Evolutionary conservation across 345 rosid genomes (phyloP).

Genomic region (Salix exigua): DNA sequence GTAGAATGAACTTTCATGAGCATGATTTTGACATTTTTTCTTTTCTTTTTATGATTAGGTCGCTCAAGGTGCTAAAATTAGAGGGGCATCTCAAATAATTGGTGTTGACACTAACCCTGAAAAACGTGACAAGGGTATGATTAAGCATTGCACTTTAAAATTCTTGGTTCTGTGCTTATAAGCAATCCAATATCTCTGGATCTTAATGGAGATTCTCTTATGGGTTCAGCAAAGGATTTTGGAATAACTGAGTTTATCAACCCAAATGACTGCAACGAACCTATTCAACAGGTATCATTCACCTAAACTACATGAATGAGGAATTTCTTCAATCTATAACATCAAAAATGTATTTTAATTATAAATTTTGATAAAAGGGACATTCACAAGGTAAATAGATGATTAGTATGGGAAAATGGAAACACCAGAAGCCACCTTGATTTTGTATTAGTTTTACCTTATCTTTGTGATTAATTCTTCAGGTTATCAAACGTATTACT

Average conservation of each 20-base stretch:
- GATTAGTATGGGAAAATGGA: neutral
- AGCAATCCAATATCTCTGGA: neutral
- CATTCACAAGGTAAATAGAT: neutral
- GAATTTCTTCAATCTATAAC: neutral
- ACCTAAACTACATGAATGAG: neutral
- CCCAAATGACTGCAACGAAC: slow-evolving; percentile 59
- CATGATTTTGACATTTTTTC: neutral
- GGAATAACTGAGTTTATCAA: slow-evolving; percentile 76
- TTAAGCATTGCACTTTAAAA: slow-evolving; percentile 6
- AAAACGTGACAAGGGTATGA: slow-evolving; percentile 63
- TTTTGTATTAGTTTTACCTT: neutral
- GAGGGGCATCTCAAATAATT: slow-evolving; percentile 79
- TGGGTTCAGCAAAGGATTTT: slow-evolving; percentile 66
- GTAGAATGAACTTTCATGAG: neutral
- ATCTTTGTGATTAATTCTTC: slow-evolving; percentile 8
- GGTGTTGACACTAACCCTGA: slow-evolving; percentile 84
- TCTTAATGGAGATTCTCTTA: slow-evolving; percentile 7
- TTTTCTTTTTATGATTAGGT: slow-evolving; percentile 41
- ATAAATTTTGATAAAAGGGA: neutral
- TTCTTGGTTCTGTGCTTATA: neutral
- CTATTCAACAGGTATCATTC: slow-evolving; percentile 69
- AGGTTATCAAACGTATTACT: slow-evolving; percentile 76
- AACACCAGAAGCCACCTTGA: neutral
- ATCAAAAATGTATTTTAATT: no score
- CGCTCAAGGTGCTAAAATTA: slow-evolving; percentile 85